Evolutionary conservation across 192 early-diverging fungal species (phyloP), one percentile per base, ranked within the genome.

Genomic region (Coemansia sp.): DNA sequence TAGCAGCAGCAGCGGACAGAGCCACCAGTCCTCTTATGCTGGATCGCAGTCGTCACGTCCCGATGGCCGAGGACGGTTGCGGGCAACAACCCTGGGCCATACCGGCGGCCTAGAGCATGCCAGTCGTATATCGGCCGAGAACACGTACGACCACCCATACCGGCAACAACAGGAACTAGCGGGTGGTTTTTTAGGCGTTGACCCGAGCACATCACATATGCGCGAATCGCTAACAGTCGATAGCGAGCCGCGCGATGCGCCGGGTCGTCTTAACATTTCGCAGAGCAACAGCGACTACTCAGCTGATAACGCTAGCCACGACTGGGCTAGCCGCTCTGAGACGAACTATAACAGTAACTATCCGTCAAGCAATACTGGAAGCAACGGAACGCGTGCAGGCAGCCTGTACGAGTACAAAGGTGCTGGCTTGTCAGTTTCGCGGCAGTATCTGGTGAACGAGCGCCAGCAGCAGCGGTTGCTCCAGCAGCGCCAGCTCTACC

Each of bases 181-280:
- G 54, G 41, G 54, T 26, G 19, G 59, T 81, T 81, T 81, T 81
- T 81, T 81, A 81, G 78, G 66, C 78, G 72, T 81, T 81, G 78
- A 81, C 78, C 78, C 78, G 78, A 71, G 78, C 63, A 59, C 78
- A 62, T 71, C 68, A 37, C 66, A 65, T 19, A 59, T 57, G 39
- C 56, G 62, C 65, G 66, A 43, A 55, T 64, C 61, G 45, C 69
- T 69, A 58, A 23, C 55, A 50, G 67, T 69, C 54, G 62, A 63
- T 59, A 45, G 78, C 65, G 66, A 69, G 48, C 27, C 51, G 69
- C 62, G 60, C 62, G 72, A 56, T 69, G 69, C 43, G 72, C 72
- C 78, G 78, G 78, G 78, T 81, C 78, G 65, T 60, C 45, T 55
- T 27, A 48, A 72, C 43, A 63, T 59, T 54, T 68, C 72, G 23